phyloP scores from a whole-genome alignment of 768 basidiomycete genomes.

The Austroboletus eburneus region DNA sequence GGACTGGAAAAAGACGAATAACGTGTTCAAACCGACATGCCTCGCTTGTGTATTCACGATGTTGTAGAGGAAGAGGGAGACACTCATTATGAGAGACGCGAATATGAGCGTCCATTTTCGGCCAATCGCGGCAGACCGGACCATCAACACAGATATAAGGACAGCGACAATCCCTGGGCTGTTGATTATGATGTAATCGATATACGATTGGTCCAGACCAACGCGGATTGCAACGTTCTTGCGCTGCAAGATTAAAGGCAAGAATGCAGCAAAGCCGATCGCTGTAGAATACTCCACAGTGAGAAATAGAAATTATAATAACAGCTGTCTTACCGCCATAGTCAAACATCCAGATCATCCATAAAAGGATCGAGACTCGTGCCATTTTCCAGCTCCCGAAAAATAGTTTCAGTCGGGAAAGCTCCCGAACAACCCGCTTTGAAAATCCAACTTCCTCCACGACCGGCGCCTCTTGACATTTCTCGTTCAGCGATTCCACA shows the following conservation, averaged over 20 bases:
- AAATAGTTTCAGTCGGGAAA: slow-evolving; percentile 10
- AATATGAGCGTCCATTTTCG: neutral
- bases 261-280: slow-evolving; percentile 1
- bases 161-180: slow-evolving; percentile 5
- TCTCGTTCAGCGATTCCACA: slow-evolving; percentile 10
- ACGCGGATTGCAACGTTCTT: neutral
- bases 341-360: slow-evolving; percentile 14
- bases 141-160: slow-evolving; percentile 6
- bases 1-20: neutral
- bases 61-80: neutral
- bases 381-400: slow-evolving; percentile 13
- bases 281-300: neutral
- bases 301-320: neutral
- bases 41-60: neutral
- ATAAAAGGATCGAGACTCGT: slow-evolving; percentile 9
- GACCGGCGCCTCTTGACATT: neutral
- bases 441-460: neutral
- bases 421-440: neutral
- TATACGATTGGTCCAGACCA: neutral
- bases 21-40: neutral
- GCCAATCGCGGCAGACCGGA: slow-evolving; percentile 9
- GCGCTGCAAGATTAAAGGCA: neutral
- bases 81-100: neutral
- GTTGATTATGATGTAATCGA: neutral
- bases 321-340: neutral